phyloP scores from a whole-genome alignment of 257 asterid species.

The Leonotis leonurus region DNA sequence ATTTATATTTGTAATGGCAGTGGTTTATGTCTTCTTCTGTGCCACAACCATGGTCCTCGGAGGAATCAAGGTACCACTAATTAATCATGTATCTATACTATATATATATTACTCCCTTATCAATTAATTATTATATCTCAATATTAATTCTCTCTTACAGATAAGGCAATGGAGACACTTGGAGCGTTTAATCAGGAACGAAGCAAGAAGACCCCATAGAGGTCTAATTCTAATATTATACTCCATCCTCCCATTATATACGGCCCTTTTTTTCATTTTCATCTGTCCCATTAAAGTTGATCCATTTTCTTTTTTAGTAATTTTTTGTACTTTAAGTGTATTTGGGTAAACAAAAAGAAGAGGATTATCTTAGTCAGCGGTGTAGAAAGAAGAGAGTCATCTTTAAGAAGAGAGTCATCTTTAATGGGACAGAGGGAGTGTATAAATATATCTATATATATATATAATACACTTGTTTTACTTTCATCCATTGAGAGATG shows the following conservation, averaged over 20 bases:
- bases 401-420: no score
- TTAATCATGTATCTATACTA: no score
- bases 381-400: no score
- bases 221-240: constrained; percentile 23
- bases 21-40: constrained; percentile 68
- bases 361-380: no score
- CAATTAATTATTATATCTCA: no score
- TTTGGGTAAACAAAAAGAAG: no score
- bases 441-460: not conserved
- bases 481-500: not conserved
- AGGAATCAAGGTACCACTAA: constrained; percentile 42
- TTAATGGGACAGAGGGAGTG: not conserved
- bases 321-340: no score
- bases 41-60: constrained; percentile 75
- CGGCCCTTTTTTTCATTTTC: no score
- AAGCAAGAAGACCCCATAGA: constrained; percentile 22
- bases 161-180: constrained; percentile 72
- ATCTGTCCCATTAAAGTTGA: no score
- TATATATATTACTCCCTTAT: not conserved
- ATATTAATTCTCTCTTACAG: constrained; percentile 21
- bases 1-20: constrained; percentile 77
- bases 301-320: no score
- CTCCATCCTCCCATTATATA: no score
- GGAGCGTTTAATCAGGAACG: constrained; percentile 51
- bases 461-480: not conserved